Conservation (phyloP, 192 early-diverging fungal species). For the Coemansia sp. region DNA sequence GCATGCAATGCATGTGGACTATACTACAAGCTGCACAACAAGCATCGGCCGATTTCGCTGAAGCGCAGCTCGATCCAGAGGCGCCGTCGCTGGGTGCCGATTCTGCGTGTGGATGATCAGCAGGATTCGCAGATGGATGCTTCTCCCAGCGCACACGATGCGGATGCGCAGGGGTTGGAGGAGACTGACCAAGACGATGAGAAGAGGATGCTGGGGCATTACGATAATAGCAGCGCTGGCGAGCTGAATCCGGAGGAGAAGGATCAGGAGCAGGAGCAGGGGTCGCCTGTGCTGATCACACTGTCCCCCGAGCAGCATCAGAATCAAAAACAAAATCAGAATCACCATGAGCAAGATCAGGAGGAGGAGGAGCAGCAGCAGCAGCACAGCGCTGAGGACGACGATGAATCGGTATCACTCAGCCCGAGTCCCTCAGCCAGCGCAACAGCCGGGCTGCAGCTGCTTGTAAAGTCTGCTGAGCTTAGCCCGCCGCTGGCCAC, state of each 20-base stretch:
- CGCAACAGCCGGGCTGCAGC: slow-evolving; percentile 12
- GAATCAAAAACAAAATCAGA: too few relatives aligned
- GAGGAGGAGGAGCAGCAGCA: not conserved
- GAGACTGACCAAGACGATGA: too few relatives aligned
- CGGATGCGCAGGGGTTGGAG: too few relatives aligned
- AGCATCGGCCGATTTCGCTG: slow-evolving; percentile 78
- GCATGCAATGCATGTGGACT: slow-evolving; percentile 94
- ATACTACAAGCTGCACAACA: slow-evolving; percentile 83
- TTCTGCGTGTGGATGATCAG: not conserved
- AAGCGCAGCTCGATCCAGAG: slow-evolving; percentile 76
- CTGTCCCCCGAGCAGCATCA: too few relatives aligned
- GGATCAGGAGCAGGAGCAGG: too few relatives aligned
- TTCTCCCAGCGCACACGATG: not conserved
- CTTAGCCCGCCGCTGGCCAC: slow-evolving; percentile 34
- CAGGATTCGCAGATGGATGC: not conserved
- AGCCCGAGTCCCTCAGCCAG: slow-evolving; percentile 6
- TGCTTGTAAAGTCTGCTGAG: slow-evolving; percentile 23
- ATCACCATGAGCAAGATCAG: too few relatives aligned
- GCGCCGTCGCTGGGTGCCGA: slow-evolving; percentile 59
- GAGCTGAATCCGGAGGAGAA: not conserved
- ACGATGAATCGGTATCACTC: slow-evolving; percentile 9
- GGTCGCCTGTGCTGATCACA: too few relatives aligned
- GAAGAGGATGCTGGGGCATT: not conserved
- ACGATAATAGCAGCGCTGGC: not conserved
- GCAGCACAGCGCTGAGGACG: not conserved